phyloP scores from a whole-genome alignment of 129 eudicot genomes.

The Deinandra increscens region DNA sequence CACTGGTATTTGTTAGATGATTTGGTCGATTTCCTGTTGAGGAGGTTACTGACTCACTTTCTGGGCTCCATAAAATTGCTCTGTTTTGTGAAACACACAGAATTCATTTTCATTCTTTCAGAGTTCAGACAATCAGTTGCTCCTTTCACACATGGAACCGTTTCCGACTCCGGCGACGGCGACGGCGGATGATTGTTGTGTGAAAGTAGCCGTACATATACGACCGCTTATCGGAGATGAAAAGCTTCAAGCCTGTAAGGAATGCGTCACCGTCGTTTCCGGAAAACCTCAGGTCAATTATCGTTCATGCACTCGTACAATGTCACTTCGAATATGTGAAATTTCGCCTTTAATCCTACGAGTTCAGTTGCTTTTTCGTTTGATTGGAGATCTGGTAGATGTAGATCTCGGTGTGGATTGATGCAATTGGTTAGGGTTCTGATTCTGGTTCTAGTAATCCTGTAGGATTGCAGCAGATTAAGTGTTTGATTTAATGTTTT shows the following conservation, averaged over 20 bases:
- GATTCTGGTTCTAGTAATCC: background rate
- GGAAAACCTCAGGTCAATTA: constrained; percentile 87
- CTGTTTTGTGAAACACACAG: background rate
- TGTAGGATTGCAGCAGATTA: constrained; percentile 23
- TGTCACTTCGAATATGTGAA: constrained; percentile 13
- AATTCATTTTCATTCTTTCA: constrained; percentile 12
- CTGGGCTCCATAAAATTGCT: constrained; percentile 38
- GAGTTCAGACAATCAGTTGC: background rate
- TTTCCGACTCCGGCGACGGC: constrained; percentile 30
- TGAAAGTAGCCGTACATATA: constrained; percentile 90
- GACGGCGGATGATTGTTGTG: constrained; percentile 76
- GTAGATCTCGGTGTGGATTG: constrained; percentile 27
- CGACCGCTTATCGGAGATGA: constrained; percentile 95
- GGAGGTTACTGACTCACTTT: constrained; percentile 63
- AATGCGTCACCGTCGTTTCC: constrained; percentile 75
- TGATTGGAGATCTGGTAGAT: constrained; percentile 43
- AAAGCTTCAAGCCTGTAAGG: constrained; percentile 81
- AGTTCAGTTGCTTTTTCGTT: constrained; percentile 1
- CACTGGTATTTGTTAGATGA: constrained; percentile 21
- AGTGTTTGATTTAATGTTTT: background rate
- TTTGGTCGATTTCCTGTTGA: constrained; percentile 21
- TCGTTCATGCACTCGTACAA: constrained; percentile 10
- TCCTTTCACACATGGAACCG: constrained; percentile 53
- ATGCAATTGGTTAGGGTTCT: background rate
- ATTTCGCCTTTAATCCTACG: background rate